Evolutionary conservation across 2,329 filamentous ascomycete species (phyloP).

Genomic region (Atkinsonella hypoxylon): DNA sequence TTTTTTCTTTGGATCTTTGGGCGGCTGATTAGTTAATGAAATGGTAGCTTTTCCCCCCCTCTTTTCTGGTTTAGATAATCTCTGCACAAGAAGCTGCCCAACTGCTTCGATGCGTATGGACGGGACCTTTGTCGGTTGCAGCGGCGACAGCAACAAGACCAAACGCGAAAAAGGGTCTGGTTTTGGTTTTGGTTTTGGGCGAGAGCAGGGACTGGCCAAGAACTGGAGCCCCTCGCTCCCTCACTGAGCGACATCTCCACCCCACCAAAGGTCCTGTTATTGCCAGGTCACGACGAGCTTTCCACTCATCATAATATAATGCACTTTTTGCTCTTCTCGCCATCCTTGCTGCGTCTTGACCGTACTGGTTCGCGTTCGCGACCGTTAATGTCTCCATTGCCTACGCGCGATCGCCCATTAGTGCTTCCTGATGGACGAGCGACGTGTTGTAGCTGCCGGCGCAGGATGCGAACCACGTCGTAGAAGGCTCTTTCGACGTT

Average conservation of each 20-base stretch:
- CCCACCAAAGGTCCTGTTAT: background rate
- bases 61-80: background rate
- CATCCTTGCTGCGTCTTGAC: constrained; percentile 22
- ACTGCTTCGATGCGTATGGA: background rate
- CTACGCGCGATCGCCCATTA: constrained; percentile 25
- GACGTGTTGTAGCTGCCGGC: constrained; percentile 61
- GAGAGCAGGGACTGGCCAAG: background rate
- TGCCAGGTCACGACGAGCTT: background rate
- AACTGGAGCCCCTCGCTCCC: background rate
- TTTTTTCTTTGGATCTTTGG: background rate
- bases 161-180: background rate
- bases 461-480: constrained; percentile 84
- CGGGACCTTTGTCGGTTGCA: background rate
- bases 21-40: background rate
- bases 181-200: no score
- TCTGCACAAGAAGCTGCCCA: background rate
- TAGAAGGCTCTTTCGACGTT: constrained; percentile 98
- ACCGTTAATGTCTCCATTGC: constrained; percentile 23
- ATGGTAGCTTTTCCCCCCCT: background rate
- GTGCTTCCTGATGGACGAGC: constrained; percentile 25
- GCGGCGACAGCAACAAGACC: background rate
- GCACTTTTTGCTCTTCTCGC: constrained; percentile 26
- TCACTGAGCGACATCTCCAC: background rate
- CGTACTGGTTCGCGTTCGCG: constrained; percentile 20
- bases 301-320: constrained; percentile 28